phyloP scores from a whole-genome alignment of 192 early-diverging fungal genomes.

The Chytriomyces sp. region DNA sequence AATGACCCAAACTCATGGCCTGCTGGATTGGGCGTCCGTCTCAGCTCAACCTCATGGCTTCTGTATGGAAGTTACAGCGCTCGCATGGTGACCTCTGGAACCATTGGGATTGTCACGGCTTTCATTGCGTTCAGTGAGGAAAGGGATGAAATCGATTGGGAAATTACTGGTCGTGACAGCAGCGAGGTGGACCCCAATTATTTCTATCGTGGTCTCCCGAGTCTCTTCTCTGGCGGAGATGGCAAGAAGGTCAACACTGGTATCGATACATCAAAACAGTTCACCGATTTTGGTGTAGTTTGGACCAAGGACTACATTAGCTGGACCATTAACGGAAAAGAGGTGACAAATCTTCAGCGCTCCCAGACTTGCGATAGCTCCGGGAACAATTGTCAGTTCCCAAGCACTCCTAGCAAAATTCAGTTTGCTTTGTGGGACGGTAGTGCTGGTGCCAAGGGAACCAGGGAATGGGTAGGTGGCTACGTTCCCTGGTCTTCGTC shows the following conservation, averaged over 20 bases:
- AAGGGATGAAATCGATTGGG: constrained; percentile 55
- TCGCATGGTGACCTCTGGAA: constrained; percentile 7
- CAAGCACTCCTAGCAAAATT: constrained; percentile 38
- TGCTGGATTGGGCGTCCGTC: constrained; percentile 27
- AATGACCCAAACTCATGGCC: background rate
- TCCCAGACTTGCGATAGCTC: constrained; percentile 10
- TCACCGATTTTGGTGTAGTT: background rate
- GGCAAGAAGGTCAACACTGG: background rate
- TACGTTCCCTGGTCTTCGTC: constrained; percentile 14
- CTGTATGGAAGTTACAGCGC: constrained; percentile 37
- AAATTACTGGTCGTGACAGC: constrained; percentile 33
- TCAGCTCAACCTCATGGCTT: constrained; percentile 38
- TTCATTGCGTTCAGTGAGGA: constrained; percentile 46
- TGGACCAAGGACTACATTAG: constrained; percentile 35
- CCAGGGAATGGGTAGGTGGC: constrained; percentile 42
- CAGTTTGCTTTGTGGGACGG: constrained; percentile 50
- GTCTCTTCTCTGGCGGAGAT: background rate
- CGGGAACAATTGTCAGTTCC: constrained; percentile 33
- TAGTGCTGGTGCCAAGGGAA: constrained; percentile 15
- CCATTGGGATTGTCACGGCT: constrained; percentile 37
- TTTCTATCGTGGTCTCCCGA: constrained; percentile 40
- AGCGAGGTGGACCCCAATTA: constrained; percentile 37
- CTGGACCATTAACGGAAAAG: constrained; percentile 36
- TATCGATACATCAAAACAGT: background rate
- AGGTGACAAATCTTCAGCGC: background rate